Percentiles rank a stretch among this genome's conserved stretches.
phyloP scores from a whole-genome alignment of 176 grass and related monocot genomes.

The Ananas comosus region DNA sequence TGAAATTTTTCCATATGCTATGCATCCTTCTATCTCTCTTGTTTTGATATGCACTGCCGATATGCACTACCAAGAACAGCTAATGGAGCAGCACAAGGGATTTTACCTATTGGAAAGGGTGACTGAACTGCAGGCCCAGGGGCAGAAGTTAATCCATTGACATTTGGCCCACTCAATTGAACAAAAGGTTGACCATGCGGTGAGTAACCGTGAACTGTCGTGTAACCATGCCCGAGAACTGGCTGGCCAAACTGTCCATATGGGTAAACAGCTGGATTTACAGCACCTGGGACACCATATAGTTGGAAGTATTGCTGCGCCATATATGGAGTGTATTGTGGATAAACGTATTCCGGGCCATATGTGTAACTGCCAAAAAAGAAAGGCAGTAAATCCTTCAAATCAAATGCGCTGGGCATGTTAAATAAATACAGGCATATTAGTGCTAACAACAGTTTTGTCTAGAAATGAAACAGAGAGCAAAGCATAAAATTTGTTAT shows the following conservation, averaged over 20 bases:
- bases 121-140: slow-evolving; percentile 58
- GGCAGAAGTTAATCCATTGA: slow-evolving; percentile 38
- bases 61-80: neutral
- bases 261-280: slow-evolving; percentile 49
- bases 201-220: slow-evolving; percentile 56
- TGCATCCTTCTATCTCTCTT: neutral
- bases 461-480: neutral
- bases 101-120: slow-evolving; percentile 69
- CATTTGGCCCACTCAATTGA: slow-evolving; percentile 56
- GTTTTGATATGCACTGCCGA: neutral
- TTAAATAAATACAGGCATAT: slow-evolving; percentile 15
- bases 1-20: neutral
- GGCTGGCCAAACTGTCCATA: slow-evolving; percentile 61
- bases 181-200: slow-evolving; percentile 56
- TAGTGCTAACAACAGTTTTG: neutral
- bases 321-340: slow-evolving; percentile 64
- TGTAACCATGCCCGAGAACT: slow-evolving; percentile 46
- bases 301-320: slow-evolving; percentile 73
- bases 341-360: slow-evolving; percentile 78
- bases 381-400: slow-evolving; percentile 23
- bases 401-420: slow-evolving; percentile 26
- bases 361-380: slow-evolving; percentile 80
- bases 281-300: slow-evolving; percentile 53
- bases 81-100: neutral
- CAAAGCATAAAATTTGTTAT: neutral